Base-by-base conservation (phyloP, 306 rosid genomes). In the Neltuma alba region DNA sequence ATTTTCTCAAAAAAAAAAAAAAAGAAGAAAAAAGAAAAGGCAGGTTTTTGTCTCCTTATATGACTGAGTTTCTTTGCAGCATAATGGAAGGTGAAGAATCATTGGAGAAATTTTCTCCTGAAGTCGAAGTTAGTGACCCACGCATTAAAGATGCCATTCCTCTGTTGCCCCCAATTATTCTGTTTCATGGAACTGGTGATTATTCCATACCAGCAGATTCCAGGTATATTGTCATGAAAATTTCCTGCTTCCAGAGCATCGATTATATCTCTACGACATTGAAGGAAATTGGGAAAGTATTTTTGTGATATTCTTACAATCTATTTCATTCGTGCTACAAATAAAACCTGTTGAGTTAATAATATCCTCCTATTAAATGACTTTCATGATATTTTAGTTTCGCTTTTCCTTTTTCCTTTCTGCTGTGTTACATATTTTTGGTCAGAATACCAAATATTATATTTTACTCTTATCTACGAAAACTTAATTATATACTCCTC, bases 31-130 rank as follows among this genome's bases (percentile, higher is more conserved):
- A 0, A 21, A 66, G 2, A 61, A 61, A 21, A 38, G 11, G 16
- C 72, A 9, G 48, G 54, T 41, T 41, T 70, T 70, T 55, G 37
- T 36, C 60, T 71, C 54, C 36, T 20, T 40, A 15, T 76, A 66
- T 71, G 68, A 70, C 28, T 45, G 27, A 28, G 57, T 70, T 74
- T 75, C 71, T 25, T 79, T 84, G 82, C 83, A 95, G 98, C 87
- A 87, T 95, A 42, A 95, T 95, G 99, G 99, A 95, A 87, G 99
- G 98, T 41, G 92, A 90, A 89, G 44, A 91, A 81, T 90, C 94
- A 47, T 80, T 95, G 84, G 81, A 62, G 65, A 52, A 69, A 63
- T 93, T 86, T 82, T 95, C 99, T 75, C 99, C 99, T 6, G 96
- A 82, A 87, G 54, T 91, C 44, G 87, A 65, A 87, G 81, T 91